Evolutionary conservation across 495 filamentous ascomycete species (phyloP), one percentile per base, ranked within the genome.

Genomic region (Penicillium silybi): DNA sequence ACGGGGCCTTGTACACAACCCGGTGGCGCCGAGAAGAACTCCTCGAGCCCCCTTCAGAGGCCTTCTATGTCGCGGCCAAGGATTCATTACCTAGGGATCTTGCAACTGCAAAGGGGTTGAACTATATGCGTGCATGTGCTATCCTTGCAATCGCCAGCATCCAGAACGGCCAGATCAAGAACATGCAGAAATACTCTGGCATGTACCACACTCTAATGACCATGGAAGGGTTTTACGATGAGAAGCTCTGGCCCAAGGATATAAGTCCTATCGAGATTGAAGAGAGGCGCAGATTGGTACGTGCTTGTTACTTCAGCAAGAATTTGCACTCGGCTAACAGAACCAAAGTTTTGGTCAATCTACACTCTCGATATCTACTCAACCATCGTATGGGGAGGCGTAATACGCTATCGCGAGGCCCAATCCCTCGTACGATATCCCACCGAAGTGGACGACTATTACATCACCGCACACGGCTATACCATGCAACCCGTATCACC

Each of bases 341-440:
- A 35, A 27, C 6, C 13, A 13, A 26, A 77, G 69, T 78, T 78
- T 51, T 81, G 78, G 78, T 76, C 77, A 23, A 77, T 76, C 27
- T 81, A 81, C 52, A 73, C 70, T 5, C 50, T 81, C 4, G 77
- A 81, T 43, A 66, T 81, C 35, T 79, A 73, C 58, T 68, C 70
- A 6, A 69, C 70, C 7, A 68, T 77, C 37, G 73, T 80, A 19
- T 80, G 72, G 72, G 68, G 69, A 26, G 63, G 68, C n/a, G 58
- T 74, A 15, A 68, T 78, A 44, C 64, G 70, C 54, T 70, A 66
- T 34, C 71, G 69, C 20, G 76, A 77, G 51, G 63, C 66, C 11
- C 69, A 75, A 38, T 71, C 67, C 15, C 50, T 69, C 1, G 76
- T 80, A 1, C 47, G 52, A 10, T 78, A 78, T 51, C 76, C 76